A percentile compares a stretch with the other conserved stretches of the same genome.
Evolutionary conservation across 441 rosid genomes (phyloP).

Genomic region (Erysimum cheiri): DNA sequence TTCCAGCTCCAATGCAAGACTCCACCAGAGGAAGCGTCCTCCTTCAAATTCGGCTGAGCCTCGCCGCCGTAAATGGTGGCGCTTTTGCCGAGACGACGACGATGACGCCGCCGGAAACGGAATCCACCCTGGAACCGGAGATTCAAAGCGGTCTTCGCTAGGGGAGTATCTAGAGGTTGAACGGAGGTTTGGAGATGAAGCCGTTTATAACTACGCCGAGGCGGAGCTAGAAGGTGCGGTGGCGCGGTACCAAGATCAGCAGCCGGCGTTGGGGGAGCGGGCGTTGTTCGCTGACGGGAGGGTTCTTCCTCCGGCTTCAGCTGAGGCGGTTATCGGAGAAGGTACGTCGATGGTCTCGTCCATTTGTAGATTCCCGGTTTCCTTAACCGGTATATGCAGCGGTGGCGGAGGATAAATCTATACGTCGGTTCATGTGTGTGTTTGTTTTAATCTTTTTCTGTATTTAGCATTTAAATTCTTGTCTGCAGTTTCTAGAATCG

Average conservation of each 20-base stretch:
- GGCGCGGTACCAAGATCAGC: slow-evolving; percentile 41
- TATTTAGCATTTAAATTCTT: background rate
- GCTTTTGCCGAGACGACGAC: slow-evolving; percentile 69
- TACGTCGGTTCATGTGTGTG: slow-evolving; percentile 10
- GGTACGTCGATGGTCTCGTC: slow-evolving; percentile 46
- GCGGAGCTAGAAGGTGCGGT: slow-evolving; percentile 59
- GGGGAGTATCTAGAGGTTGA: slow-evolving; percentile 89
- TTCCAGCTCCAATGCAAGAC: slow-evolving; percentile 40
- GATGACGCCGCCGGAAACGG: slow-evolving; percentile 24
- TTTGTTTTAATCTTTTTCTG: background rate
- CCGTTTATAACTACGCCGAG: slow-evolving; percentile 55
- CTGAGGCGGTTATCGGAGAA: slow-evolving; percentile 37
- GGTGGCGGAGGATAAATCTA: slow-evolving; percentile 63
- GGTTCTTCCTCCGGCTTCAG: slow-evolving; percentile 72
- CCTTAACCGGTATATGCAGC: slow-evolving; percentile 73
- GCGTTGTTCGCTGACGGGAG: slow-evolving; percentile 75
- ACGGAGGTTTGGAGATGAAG: slow-evolving; percentile 75
- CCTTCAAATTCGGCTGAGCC: slow-evolving; percentile 44
- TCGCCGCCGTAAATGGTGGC: slow-evolving; percentile 78
- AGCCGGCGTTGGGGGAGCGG: slow-evolving; percentile 48
- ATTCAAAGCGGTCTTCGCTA: slow-evolving; percentile 67
- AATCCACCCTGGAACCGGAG: slow-evolving; percentile 30
- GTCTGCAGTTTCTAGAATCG: background rate
- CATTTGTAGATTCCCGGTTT: slow-evolving; percentile 71
- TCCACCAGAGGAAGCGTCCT: slow-evolving; percentile 43